Conservation (phyloP, 2,329 filamentous ascomycete genomes). For the Parafenestella ontariensis region DNA sequence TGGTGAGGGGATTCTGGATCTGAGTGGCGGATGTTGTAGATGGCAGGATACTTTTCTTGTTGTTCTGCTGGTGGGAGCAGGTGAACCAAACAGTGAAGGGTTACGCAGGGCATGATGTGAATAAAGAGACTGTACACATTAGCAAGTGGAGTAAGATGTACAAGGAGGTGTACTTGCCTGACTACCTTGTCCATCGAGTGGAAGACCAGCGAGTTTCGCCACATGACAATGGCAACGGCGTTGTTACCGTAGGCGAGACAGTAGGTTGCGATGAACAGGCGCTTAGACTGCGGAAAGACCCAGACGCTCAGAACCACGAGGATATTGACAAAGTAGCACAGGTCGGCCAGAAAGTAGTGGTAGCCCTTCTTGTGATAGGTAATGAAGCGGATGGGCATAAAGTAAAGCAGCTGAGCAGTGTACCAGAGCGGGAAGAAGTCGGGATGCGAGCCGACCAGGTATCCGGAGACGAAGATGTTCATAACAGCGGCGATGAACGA, state of each 20-base stretch:
- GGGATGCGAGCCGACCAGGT: slow-evolving; percentile 85
- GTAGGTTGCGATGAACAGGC: slow-evolving; percentile 89
- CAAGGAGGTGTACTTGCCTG: slow-evolving; percentile 58
- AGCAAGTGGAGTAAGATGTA: slow-evolving; percentile 9
- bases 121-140: slow-evolving; percentile 77
- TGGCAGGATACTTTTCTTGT: slow-evolving; percentile 77
- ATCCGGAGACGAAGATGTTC: slow-evolving; percentile 97
- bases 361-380: slow-evolving; percentile 91
- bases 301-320: slow-evolving; percentile 83
- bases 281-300: slow-evolving; percentile 88
- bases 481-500: slow-evolving; percentile 96
- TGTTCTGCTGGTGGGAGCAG: slow-evolving; percentile 72
- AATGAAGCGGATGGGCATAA: slow-evolving; percentile 95
- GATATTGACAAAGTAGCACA: slow-evolving; percentile 98
- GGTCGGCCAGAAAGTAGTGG: slow-evolving; percentile 88
- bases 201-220: slow-evolving; percentile 97
- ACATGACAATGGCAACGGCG: slow-evolving; percentile 97
- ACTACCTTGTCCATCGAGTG: slow-evolving; percentile 98
- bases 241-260: slow-evolving; percentile 97
- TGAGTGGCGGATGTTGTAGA: slow-evolving; percentile 79
- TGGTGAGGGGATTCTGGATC: slow-evolving; percentile 75
- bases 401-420: slow-evolving; percentile 84
- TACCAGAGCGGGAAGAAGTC: slow-evolving; percentile 94
- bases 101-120: slow-evolving; percentile 97
- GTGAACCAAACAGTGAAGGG: slow-evolving; percentile 91